Evolutionary conservation across 805 yeast genomes (phyloP), one percentile per base, ranked within the genome.

Genomic region (Saccharomyces jurei): DNA sequence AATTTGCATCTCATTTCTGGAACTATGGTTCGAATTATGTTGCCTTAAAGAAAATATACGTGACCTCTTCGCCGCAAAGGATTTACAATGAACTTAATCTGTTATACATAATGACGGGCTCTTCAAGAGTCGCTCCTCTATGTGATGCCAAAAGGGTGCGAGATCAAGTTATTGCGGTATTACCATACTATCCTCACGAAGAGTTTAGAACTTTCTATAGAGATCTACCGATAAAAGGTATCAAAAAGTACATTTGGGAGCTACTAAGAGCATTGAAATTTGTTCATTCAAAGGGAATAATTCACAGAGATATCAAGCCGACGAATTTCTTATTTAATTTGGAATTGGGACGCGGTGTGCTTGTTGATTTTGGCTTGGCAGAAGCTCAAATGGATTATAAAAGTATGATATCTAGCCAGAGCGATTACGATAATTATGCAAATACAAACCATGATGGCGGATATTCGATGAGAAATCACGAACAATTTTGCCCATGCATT

Each of bases 321-420:
- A 89, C 84, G 50, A 88, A 88, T 65, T 81, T 88, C 53, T 68
- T 89, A 64, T 82, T 85, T 56, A 72, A 66, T 52, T 78, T 91
- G 27, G 81, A 80, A 56, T 82, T 82, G 67, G 86, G 90, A 68
- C 71, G 79, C 52, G 97, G 97, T 6, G 92, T 89, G 0, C 71
- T 90, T 46, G 96, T 90, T 4, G 97, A 90, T 72, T 91, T 90
- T 74, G 97, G 97, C 2, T 75, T 90, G 47, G 97, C 97, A 2
- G 97, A 90, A 69, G 76, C 77, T 59, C 79, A 77, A 56, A 47
- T 54, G 26, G 64, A 64, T 48, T 62, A 61, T 49, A 28, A 52
- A 11, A 50, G 48, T 17, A 56, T 48, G 50, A 28, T 48, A 17
- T 29, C 41, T 13, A 22, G 21, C 6, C 48, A 31, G n/a, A 41